phyloP scores from a whole-genome alignment of 192 early-diverging fungal species.

The Coemansia sp. region DNA sequence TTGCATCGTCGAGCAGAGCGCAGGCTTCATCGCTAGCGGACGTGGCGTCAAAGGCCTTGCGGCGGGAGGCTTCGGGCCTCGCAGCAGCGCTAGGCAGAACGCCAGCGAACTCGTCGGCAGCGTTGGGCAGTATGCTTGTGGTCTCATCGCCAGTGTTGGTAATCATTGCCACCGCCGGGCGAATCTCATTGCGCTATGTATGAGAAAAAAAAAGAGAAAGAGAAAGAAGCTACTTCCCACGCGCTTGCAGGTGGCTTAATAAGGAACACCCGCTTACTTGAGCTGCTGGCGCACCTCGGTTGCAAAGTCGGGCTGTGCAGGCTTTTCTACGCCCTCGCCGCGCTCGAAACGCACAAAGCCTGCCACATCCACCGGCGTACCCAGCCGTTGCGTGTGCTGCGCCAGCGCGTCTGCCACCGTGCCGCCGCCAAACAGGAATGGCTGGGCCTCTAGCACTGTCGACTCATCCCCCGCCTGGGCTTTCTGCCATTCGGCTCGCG shows the following conservation, averaged over 20 bases:
- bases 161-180: slow-evolving; percentile 5
- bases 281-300: slow-evolving; percentile 70
- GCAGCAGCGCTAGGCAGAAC: too few relatives aligned
- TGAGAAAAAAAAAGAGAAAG: neutral
- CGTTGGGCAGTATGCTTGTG: slow-evolving; percentile 3
- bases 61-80: too few relatives aligned
- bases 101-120: neutral
- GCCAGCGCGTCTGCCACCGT: slow-evolving; percentile 61
- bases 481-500: slow-evolving; percentile 47
- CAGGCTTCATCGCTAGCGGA: neutral
- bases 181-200: slow-evolving; percentile 10
- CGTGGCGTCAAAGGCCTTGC: too few relatives aligned
- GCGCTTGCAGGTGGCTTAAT: neutral
- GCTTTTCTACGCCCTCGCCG: slow-evolving; percentile 84
- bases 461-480: slow-evolving; percentile 31
- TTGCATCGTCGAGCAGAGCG: neutral
- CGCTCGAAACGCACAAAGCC: slow-evolving; percentile 77
- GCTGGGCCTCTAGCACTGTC: slow-evolving; percentile 65
- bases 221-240: slow-evolving; percentile 6
- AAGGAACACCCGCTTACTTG: neutral
- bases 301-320: slow-evolving; percentile 68
- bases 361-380: slow-evolving; percentile 57
- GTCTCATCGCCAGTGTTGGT: slow-evolving; percentile 14
- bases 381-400: slow-evolving; percentile 43
- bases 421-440: slow-evolving; percentile 75